Base-by-base conservation (phyloP, 768 basidiomycete genomes). In the Macrolepiota fuliginosa region DNA sequence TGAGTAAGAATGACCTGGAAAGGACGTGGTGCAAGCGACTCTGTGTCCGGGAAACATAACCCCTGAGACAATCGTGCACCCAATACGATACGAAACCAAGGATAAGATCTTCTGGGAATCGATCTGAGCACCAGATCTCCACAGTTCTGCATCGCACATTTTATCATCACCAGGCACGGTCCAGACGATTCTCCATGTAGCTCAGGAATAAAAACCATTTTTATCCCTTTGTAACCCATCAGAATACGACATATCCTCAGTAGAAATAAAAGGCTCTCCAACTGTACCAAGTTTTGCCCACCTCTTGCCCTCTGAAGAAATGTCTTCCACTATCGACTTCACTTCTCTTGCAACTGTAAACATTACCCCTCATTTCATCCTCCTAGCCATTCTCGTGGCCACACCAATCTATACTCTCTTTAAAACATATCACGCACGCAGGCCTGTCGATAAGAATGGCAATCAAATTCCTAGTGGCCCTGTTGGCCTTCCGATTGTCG, bases 381-480 rank as follows among this genome's bases (percentile, higher is more conserved):
- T 37, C n/a, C 36, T 54, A 9, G 53, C 53, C 3, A 19, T 17
- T 22, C 35, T 54, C 36, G 19, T 37, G 7, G 19, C 36, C 22
- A 25, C 53, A 1, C 19, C 24, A 3, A 13, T 54, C n/a, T 54
- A 54, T 37, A 36, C 15, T 22, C 19, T 54, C 9, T 37, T n/a
- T 13, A 9, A 15, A 39, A 25, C 13, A 12, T 22, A 54, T 9
- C 7, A 11, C 12, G 13, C 35, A 54, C 53, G 32, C 36, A 37
- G 37, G 17, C 53, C 37, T 7, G 37, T 39, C 13, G 63, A 65
- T 29, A 39, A 54, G 10, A 37, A 64, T n/a, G 66, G 64, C 1
- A 63, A 62, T 3, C 13, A 54, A 9, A 64, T 64, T 10, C 64
- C 64, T 1, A 7, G 54, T 24, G 65, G 64, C 0, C 63, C 65